Evolutionary conservation across 1,284 basidiomycete genomes (phyloP), one percentile per base, ranked within the genome.

Genomic region (Ganoderma lucidum): DNA sequence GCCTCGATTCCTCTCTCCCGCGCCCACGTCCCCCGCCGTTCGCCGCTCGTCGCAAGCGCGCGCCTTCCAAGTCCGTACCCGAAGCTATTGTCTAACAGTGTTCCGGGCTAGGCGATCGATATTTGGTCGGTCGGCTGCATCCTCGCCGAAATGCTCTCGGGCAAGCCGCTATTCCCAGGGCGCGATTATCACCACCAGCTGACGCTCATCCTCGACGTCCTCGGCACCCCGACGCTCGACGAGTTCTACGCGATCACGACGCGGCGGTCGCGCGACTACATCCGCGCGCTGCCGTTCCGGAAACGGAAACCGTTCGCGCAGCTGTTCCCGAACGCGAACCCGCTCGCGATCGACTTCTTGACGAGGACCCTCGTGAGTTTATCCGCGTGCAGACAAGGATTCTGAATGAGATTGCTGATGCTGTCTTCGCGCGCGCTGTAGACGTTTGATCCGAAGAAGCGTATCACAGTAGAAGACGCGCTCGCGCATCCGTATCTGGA

Each of bases 91-190:
- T 41, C 66, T 69, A 71, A 74, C 62, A 69, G 72, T 56, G 17
- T 55, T 67, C 78, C 75, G 77, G 65, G 74, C 61, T 70, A 93
- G 91, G 92, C 95, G 39, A 96, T 97, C 76, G 95, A 96, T 76
- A 89, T 97, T 19, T 98, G 97, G 97, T 96, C 95, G 12, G 95
- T 99, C 37, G 97, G 97, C 6, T 98, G 97, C 80, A 98, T 99
- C 79, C 87, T 98, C 41, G 97, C 96, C 2, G 97, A 99, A 84
- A 98, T 99, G 96, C 85, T 99, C 6, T 93, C 91, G 3, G 94
- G 96, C 30, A 94, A 96, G 76, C 96, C 97, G 0, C 86, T 99
- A 19, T 99, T 99, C 86, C 97, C 97, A 0, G 97, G 97, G 17
- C 90, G 96, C 28, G 97, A 99, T 83, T 99, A 96, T 80, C 97